These are phyloP conservation scores for Pythium plurisporium DNA, from an alignment of 352 stramenopile genomes.

Conservation along the genomic window DNA sequence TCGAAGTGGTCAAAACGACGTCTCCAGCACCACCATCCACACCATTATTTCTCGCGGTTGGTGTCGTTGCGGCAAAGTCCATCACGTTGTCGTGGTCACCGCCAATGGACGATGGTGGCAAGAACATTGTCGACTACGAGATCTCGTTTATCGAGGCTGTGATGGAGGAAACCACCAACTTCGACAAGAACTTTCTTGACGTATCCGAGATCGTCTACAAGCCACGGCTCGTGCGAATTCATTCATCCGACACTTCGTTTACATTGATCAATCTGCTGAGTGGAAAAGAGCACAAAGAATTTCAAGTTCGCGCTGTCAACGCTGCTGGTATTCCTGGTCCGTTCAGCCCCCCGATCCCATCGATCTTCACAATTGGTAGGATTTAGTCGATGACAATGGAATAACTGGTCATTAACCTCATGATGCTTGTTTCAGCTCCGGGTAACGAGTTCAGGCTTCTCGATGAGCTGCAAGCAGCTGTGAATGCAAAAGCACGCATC, in stretches of 20 bases:
- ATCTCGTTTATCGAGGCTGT: constrained; percentile 56
- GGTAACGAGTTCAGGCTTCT: constrained; percentile 64
- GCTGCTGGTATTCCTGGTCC: constrained; percentile 44
- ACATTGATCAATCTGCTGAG: constrained; percentile 48
- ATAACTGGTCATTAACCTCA: neutral
- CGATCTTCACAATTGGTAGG: constrained; percentile 66
- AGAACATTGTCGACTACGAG: constrained; percentile 60
- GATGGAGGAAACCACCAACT: constrained; percentile 41
- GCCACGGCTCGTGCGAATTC: constrained; percentile 41
- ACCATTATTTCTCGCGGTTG: constrained; percentile 44
- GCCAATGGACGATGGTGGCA: constrained; percentile 54
- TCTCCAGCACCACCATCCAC: constrained; percentile 31
- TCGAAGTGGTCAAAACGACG: constrained; percentile 31
- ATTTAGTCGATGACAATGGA: too few relatives aligned
- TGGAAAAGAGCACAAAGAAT: constrained; percentile 59
- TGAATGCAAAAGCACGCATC: constrained; percentile 59
- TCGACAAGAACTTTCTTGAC: constrained; percentile 42
- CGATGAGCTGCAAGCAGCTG: constrained; percentile 74
- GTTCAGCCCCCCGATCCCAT: constrained; percentile 39
- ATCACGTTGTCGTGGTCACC: constrained; percentile 63
- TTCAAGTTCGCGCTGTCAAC: constrained; percentile 64
- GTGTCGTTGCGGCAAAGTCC: constrained; percentile 50
- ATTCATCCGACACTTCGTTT: constrained; percentile 31
- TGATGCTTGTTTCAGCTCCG: constrained; percentile 27
- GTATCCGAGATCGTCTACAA: constrained; percentile 61